Percentiles rank a stretch among this genome's conserved stretches.
phyloP scores from a whole-genome alignment of 805 yeast genomes.

The Candida vartiovaarae region DNA sequence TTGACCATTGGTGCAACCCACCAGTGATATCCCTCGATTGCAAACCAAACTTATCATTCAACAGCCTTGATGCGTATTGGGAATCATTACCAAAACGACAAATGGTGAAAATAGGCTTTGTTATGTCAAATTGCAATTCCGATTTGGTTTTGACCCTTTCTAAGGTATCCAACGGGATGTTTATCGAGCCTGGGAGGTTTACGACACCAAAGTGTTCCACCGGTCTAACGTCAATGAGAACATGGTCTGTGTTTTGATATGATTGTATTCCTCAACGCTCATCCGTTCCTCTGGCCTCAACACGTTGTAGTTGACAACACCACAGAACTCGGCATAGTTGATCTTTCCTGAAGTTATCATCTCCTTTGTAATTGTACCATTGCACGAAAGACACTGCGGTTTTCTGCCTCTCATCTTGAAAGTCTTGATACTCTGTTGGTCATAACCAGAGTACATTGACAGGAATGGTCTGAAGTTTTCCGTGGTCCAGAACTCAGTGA shows the following conservation, averaged over 20 bases:
- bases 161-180: conserved; percentile 53
- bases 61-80: conserved; percentile 56
- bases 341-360: conserved; percentile 39
- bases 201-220: conserved; percentile 67
- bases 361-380: conserved; percentile 41
- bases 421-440: conserved; percentile 55
- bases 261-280: conserved; percentile 30
- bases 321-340: conserved; percentile 75
- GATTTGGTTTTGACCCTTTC: conserved; percentile 25
- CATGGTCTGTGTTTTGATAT: conserved; percentile 17
- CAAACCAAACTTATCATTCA: conserved; percentile 45
- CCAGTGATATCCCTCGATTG: conserved; percentile 64
- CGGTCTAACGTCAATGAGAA: conserved; percentile 75
- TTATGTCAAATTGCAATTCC: conserved; percentile 25
- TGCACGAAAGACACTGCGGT: conserved; percentile 53
- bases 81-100: conserved; percentile 94
- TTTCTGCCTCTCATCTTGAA: conserved; percentile 77
- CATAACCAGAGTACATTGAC: conserved; percentile 60
- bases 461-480: conserved; percentile 62
- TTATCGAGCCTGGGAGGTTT: conserved; percentile 49
- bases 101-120: conserved; percentile 47
- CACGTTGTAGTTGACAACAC: conserved; percentile 41
- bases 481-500: conserved; percentile 45
- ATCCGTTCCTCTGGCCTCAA: conserved; percentile 41
- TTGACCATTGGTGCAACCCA: conserved; percentile 68